A percentile compares a stretch with the other conserved stretches of the same genome.
Evolutionary conservation across 176 grass and related monocot genomes (phyloP).

Genomic region (Dactylis glomerata): DNA sequence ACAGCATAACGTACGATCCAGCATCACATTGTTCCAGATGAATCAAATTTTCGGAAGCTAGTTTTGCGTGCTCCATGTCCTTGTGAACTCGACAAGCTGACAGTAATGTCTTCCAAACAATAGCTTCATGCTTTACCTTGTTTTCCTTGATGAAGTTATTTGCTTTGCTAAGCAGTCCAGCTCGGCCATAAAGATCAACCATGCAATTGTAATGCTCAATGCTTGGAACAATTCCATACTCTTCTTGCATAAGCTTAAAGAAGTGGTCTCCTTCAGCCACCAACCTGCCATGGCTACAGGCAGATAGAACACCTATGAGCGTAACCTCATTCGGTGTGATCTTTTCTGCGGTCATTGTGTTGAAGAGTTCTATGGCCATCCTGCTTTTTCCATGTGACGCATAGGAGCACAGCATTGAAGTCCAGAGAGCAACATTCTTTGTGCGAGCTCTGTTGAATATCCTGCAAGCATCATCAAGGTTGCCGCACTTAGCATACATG

Average conservation of each 20-base stretch:
- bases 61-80: conserved; percentile 41
- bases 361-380: conserved; percentile 44
- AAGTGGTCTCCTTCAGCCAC: conserved; percentile 38
- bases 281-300: conserved; percentile 53
- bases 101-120: conserved; percentile 62
- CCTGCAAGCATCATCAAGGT: conserved; percentile 38
- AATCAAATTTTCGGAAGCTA: conserved; percentile 54
- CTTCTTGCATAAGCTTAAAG: conserved; percentile 50
- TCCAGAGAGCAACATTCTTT: conserved; percentile 49
- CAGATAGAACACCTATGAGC: conserved; percentile 43
- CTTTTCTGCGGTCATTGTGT: conserved; percentile 40
- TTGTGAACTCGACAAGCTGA: conserved; percentile 63
- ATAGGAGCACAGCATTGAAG: conserved; percentile 56
- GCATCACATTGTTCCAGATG: conserved; percentile 47
- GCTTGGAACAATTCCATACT: conserved; percentile 49
- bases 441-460: conserved; percentile 25
- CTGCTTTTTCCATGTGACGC: conserved; percentile 38
- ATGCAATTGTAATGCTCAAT: conserved; percentile 65
- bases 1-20: conserved; percentile 63
- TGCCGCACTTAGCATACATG: conserved; percentile 59
- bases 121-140: conserved; percentile 40
- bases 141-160: conserved; percentile 53
- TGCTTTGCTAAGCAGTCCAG: conserved; percentile 48
- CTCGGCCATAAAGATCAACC: conserved; percentile 66
- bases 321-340: conserved; percentile 55